Base-by-base conservation (phyloP, 257 asterid species). In the Apocynum venetum region DNA sequence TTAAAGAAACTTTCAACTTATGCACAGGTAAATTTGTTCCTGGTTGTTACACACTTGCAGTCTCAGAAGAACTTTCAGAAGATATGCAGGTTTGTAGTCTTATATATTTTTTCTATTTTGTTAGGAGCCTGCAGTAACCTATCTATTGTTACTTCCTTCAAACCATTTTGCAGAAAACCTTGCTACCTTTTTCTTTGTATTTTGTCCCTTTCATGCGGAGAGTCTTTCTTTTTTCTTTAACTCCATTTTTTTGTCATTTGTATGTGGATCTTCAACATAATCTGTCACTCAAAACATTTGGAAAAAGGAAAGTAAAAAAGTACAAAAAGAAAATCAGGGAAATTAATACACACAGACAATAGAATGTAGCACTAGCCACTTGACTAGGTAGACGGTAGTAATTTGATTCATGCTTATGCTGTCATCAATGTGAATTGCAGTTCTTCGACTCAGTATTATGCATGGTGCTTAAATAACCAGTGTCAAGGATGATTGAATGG, bases 21-120 rank as follows among this genome's bases (percentile, higher is more conserved):
- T 74, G 76, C 82, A 61, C 93, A 95, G 97, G 94, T 47, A 90
- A 86, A 77, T 90, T 88, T 79, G 94, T 85, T 78, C 97, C 98
- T 68, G 98, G 98, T 74, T 91, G 96, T 77, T 95, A 95, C 82
- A 88, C 99, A 4, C 94, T 93, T 52, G 92, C 93, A 40, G 99
- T 95, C 80, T 93, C 99, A 77, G 98, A 95, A 84, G 92, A 85
- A 72, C 96, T 95, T 71, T 86, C 91, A 44, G 89, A 87, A 6
- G 98, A 95, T 77, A 75, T 91, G 86, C 91, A 86, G 88, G 91
- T 87, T 59, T 48, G 55, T 55, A 11, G 12, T 59, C 64, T 72
- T 3, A 19, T 44, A 17, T 9, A 11, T 31, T 48, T 40, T 55
- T 25, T 1, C 56, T 55, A 40, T 1, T 74, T 41, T 10, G 36